Evolutionary conservation across 1,284 basidiomycete species (phyloP).

Genomic region (Spongiforma sp.): DNA sequence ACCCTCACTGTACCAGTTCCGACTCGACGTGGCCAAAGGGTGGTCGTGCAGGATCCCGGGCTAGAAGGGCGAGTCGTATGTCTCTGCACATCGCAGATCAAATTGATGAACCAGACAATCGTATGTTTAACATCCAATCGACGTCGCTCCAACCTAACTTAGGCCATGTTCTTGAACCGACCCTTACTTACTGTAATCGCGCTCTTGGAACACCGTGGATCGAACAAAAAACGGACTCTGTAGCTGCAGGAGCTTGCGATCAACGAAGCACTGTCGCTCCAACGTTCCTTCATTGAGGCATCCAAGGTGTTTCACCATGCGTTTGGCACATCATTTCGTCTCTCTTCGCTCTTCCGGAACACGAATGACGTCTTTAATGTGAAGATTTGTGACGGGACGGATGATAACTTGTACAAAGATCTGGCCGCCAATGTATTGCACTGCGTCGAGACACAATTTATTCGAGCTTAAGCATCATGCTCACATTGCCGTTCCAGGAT

Average conservation of each 20-base stretch:
- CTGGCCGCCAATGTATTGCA: constrained; percentile 38
- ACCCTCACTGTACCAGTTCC: constrained; percentile 47
- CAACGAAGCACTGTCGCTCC: constrained; percentile 38
- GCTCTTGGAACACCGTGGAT: constrained; percentile 48
- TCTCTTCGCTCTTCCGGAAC: constrained; percentile 46
- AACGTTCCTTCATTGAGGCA: constrained; percentile 29
- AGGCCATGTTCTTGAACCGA: constrained; percentile 45
- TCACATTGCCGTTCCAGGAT: constrained; percentile 50
- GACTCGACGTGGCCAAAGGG: constrained; percentile 51
- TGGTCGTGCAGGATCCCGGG: constrained; percentile 49
- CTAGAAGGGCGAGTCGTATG: constrained; percentile 41
- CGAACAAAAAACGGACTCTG: constrained; percentile 40
- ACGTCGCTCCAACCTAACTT: constrained; percentile 47
- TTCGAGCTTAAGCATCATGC: constrained; percentile 56
- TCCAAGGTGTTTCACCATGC: constrained; percentile 44
- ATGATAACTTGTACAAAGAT: constrained; percentile 35
- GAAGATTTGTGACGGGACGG: constrained; percentile 20
- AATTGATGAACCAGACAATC: constrained; percentile 48
- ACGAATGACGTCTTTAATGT: constrained; percentile 36
- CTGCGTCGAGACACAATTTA: constrained; percentile 47
- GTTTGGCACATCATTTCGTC: constrained; percentile 48
- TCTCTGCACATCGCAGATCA: constrained; percentile 52
- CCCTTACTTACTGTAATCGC: constrained; percentile 54
- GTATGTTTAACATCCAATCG: constrained; percentile 52
- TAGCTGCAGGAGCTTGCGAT: constrained; percentile 46